Evolutionary conservation across 306 rosid genomes (phyloP).

Genomic region (Hippophae tibetana): DNA sequence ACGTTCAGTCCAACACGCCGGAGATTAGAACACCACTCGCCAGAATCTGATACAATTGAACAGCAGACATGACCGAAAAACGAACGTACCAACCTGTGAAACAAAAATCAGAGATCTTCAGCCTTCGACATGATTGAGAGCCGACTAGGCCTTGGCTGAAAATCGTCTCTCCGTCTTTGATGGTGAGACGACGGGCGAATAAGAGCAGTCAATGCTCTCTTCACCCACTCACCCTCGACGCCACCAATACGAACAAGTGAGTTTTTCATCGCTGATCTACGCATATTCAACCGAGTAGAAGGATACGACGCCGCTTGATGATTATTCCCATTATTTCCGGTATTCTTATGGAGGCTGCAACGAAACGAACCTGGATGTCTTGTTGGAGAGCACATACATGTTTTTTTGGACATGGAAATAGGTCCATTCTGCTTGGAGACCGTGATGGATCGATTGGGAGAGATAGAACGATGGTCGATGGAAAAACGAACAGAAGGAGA

Average conservation of each 20-base stretch:
- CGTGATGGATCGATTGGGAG: slow-evolving; percentile 72
- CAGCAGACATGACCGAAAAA: slow-evolving; percentile 22
- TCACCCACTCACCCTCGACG: slow-evolving; percentile 94
- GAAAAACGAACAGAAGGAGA: slow-evolving; percentile 65
- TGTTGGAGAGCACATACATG: slow-evolving; percentile 94
- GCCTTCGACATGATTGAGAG: slow-evolving; percentile 63
- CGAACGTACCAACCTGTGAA: slow-evolving; percentile 35
- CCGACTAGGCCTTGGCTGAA: slow-evolving; percentile 66
- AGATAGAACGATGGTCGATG: slow-evolving; percentile 58
- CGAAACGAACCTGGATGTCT: slow-evolving; percentile 86
- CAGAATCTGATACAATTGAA: slow-evolving; percentile 15
- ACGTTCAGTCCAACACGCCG: neutral
- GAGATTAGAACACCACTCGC: slow-evolving; percentile 7
- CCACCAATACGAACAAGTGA: slow-evolving; percentile 85
- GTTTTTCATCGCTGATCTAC: slow-evolving; percentile 93
- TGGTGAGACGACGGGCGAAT: slow-evolving; percentile 94
- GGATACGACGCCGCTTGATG: slow-evolving; percentile 32
- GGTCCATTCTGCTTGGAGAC: slow-evolving; percentile 47
- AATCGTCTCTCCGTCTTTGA: slow-evolving; percentile 56
- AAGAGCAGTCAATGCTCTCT: slow-evolving; percentile 67
- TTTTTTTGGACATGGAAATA: slow-evolving; percentile 43
- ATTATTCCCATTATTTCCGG: slow-evolving; percentile 5
- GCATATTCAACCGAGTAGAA: slow-evolving; percentile 61
- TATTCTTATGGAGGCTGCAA: slow-evolving; percentile 75
- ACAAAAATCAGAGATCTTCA: slow-evolving; percentile 28